A percentile compares a stretch with the other conserved stretches of the same genome.
Conservation (phyloP, 371 early-diverging fungal species). For the Amoeboaphelidium protococcarum region DNA sequence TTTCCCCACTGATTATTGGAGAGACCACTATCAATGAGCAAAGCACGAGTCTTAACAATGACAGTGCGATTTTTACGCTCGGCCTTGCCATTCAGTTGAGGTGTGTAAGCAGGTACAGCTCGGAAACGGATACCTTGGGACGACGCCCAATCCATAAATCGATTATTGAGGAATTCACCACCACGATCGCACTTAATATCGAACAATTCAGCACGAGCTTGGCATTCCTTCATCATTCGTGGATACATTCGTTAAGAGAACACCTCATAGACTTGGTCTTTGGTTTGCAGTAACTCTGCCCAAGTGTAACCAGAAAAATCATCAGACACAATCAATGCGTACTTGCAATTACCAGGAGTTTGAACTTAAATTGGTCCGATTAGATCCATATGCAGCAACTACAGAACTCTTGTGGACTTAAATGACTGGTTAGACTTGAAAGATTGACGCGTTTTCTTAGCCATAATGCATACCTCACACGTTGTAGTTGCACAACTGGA, state of each 20-base stretch:
- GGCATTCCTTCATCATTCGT: not conserved
- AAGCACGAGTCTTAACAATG: not conserved
- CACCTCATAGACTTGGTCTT: not conserved
- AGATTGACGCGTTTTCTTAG: too few relatives aligned
- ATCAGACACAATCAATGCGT: not conserved
- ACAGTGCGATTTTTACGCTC: slow-evolving; percentile 4
- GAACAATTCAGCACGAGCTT: not conserved
- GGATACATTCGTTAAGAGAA: not conserved
- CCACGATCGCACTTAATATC: not conserved
- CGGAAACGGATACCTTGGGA: slow-evolving; percentile 1
- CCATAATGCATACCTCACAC: too few relatives aligned
- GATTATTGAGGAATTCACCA: not conserved
- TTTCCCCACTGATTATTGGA: not conserved
- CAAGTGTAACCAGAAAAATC: not conserved
- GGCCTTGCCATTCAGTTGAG: slow-evolving; percentile 4
- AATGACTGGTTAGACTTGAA: too few relatives aligned
- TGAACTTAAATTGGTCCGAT: not conserved
- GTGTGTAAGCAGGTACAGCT: not conserved
- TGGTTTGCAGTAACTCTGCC: not conserved
- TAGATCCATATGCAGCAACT: not conserved
- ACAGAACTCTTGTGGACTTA: too few relatives aligned
- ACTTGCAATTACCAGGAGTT: not conserved
- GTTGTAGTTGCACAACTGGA: too few relatives aligned
- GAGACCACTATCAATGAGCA: slow-evolving; percentile 1
- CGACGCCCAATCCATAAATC: not conserved